Evolutionary conservation across 2,329 filamentous ascomycete species (phyloP).

Genomic region (Tothia fuscella): DNA sequence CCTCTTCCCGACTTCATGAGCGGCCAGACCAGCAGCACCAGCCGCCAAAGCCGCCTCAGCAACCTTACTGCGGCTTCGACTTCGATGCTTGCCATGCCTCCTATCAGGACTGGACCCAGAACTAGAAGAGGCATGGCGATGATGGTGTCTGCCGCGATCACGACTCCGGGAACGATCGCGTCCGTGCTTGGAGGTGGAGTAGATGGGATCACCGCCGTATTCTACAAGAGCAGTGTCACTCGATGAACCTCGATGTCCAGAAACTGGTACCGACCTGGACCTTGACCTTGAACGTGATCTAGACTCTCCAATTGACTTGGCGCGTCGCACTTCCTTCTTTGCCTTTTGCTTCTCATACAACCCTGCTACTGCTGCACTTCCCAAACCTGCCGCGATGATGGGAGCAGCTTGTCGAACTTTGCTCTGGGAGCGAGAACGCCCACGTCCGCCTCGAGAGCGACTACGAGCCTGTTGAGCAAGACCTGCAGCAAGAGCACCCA

Average conservation of each 20-base stretch:
- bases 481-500: constrained; percentile 50
- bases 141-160: not conserved
- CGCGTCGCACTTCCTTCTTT: constrained; percentile 35
- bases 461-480: constrained; percentile 42
- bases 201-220: constrained; percentile 51
- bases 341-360: constrained; percentile 52
- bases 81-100: constrained; percentile 23
- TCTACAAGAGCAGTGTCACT: constrained; percentile 46
- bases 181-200: constrained; percentile 39
- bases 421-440: constrained; percentile 42
- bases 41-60: constrained; percentile 46
- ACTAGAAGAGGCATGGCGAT: not conserved
- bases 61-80: constrained; percentile 38
- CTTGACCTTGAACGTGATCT: constrained; percentile 29
- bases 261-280: constrained; percentile 33
- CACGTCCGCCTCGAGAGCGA: constrained; percentile 43
- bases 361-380: constrained; percentile 48
- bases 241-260: constrained; percentile 32
- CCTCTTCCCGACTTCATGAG: constrained; percentile 44
- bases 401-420: constrained; percentile 45
- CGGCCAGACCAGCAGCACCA: constrained; percentile 44
- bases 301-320: constrained; percentile 31
- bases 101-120: constrained; percentile 13
- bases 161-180: constrained; percentile 27
- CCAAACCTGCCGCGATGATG: constrained; percentile 48